Evolutionary conservation across 768 basidiomycete species (phyloP).

Genomic region (Crepidotus variabilis): DNA sequence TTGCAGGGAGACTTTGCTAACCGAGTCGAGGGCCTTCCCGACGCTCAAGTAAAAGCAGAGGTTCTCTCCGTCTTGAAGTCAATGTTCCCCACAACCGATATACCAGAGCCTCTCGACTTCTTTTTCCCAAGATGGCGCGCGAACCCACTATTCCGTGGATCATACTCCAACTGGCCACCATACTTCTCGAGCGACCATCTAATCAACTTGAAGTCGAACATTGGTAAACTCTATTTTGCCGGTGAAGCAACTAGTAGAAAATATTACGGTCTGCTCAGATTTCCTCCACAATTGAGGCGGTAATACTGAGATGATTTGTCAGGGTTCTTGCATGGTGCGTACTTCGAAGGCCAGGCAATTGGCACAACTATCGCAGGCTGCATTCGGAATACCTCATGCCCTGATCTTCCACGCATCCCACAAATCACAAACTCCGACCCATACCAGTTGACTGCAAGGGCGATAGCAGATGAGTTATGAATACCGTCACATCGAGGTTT

Average conservation of each 20-base stretch:
- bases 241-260: conserved; percentile 58
- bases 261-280: conserved; percentile 45
- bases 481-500: too few species aligned
- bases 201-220: conserved; percentile 53
- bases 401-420: neutral
- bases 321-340: conserved; percentile 59
- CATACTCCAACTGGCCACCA: conserved; percentile 71
- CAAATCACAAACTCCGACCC: neutral
- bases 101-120: conserved; percentile 57
- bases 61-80: conserved; percentile 48
- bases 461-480: neutral
- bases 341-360: conserved; percentile 44
- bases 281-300: neutral
- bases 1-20: conserved; percentile 56
- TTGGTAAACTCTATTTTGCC: conserved; percentile 56
- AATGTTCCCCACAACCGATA: conserved; percentile 54
- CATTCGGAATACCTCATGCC: conserved; percentile 17
- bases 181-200: conserved; percentile 51
- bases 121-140: conserved; percentile 51
- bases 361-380: conserved; percentile 39
- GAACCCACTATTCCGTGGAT: conserved; percentile 53
- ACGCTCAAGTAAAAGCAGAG: conserved; percentile 44
- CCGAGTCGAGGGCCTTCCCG: conserved; percentile 52
- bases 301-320: neutral
- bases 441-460: neutral